A percentile compares a stretch with the other conserved stretches of the same genome.
Evolutionary conservation across 441 rosid species (phyloP).

Genomic region (Daphne laureola): DNA sequence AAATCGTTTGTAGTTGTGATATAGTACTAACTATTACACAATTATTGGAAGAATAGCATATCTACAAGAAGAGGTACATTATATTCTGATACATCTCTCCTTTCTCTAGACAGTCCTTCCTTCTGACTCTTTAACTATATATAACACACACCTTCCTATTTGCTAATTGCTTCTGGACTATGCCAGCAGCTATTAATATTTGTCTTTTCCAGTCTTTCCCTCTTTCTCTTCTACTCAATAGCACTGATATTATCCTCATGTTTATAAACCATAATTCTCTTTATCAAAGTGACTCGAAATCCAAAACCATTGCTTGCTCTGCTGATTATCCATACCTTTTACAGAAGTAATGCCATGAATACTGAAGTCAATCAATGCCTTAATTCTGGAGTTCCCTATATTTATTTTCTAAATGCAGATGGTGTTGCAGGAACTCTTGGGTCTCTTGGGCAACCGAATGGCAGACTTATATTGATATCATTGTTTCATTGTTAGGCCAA

Average conservation of each 20-base stretch:
- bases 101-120: neutral
- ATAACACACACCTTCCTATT: neutral
- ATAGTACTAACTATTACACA: conserved; percentile 18
- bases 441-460: conserved; percentile 30
- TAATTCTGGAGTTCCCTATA: conserved; percentile 19
- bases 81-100: conserved; percentile 10
- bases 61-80: conserved; percentile 30
- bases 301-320: conserved; percentile 3
- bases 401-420: conserved; percentile 30
- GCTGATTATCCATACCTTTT: conserved; percentile 6
- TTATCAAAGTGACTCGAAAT: conserved; percentile 1
- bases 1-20: conserved; percentile 18
- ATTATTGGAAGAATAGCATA: conserved; percentile 23
- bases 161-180: too few species aligned
- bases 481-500: conserved; percentile 25
- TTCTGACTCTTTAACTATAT: neutral
- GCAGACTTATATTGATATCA: conserved; percentile 29
- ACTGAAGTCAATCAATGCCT: conserved; percentile 20
- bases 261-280: conserved; percentile 8
- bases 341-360: conserved; percentile 21
- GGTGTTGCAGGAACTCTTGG: conserved; percentile 46
- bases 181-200: neutral
- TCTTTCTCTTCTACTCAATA: neutral
- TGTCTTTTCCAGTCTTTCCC: conserved; percentile 5
- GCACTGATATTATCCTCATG: conserved; percentile 4